Conservation (phyloP, 2,329 filamentous ascomycete genomes). For the Huntiella omanensis region DNA sequence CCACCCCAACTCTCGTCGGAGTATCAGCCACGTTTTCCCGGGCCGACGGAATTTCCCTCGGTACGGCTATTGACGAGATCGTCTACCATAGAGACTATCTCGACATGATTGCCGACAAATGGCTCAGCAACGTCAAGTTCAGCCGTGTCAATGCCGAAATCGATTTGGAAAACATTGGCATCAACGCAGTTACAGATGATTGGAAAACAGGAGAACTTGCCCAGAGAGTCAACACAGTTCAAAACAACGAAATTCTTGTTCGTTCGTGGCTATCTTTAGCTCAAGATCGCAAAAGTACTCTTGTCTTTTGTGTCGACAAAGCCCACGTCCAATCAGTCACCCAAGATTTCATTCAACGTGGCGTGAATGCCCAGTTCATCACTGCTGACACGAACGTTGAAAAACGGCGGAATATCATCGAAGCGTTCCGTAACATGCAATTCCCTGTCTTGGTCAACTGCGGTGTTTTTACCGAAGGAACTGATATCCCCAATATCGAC, state of each 20-base stretch:
- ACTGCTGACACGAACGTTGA: conserved; percentile 58
- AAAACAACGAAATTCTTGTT: conserved; percentile 69
- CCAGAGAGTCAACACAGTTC: conserved; percentile 59
- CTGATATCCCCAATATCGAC: conserved; percentile 93
- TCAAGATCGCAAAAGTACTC: conserved; percentile 53
- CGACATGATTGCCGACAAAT: conserved; percentile 64
- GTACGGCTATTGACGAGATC: conserved; percentile 78
- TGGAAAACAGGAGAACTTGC: conserved; percentile 67
- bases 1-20: conserved; percentile 52
- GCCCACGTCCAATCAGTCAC: conserved; percentile 63
- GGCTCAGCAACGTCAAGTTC: conserved; percentile 82
- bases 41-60: conserved; percentile 67
- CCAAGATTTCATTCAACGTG: conserved; percentile 52
- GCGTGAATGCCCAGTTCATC: conserved; percentile 71
- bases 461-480: conserved; percentile 91
- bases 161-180: conserved; percentile 51
- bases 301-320: conserved; percentile 89
- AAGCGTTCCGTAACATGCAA: conserved; percentile 48
- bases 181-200: conserved; percentile 36
- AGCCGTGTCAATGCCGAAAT: conserved; percentile 76
- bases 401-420: conserved; percentile 50
- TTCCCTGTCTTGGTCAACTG: conserved; percentile 88
- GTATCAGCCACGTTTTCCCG: conserved; percentile 68
- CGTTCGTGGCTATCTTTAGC: conserved; percentile 64
- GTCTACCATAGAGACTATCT: conserved; percentile 72